Conservation (phyloP, 2,329 filamentous ascomycete species). For the Laburnicola sp. region DNA sequence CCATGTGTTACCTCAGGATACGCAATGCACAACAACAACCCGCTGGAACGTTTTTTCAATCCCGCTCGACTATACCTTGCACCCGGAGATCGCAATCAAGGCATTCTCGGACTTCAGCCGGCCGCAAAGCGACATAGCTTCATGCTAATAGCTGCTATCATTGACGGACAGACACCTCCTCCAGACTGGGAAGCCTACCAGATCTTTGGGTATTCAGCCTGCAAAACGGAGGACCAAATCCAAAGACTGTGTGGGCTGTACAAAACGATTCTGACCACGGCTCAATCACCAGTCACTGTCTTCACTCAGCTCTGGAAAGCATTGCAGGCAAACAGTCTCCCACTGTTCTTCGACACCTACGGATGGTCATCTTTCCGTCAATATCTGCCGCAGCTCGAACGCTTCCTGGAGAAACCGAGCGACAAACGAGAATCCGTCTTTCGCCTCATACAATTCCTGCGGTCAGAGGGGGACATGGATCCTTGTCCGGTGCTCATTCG, state of each 20-base stretch:
- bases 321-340: conserved; percentile 5
- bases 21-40: not conserved
- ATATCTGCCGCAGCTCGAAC: conserved; percentile 8
- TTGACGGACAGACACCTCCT: not conserved
- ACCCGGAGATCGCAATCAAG: not conserved
- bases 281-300: not conserved
- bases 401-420: conserved; percentile 12
- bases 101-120: not conserved
- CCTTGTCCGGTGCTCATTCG: conserved; percentile 13
- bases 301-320: conserved; percentile 19
- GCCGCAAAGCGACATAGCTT: conserved; percentile 7
- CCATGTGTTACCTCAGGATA: not conserved
- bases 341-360: conserved; percentile 11
- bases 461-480: not conserved
- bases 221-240: conserved; percentile 9
- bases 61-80: not conserved
- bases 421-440: conserved; percentile 16
- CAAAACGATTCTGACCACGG: conserved; percentile 9
- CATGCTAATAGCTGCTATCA: conserved; percentile 2
- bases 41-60: not conserved
- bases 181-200: conserved; percentile 11
- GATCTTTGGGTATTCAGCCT: conserved; percentile 22
- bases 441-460: conserved; percentile 23
- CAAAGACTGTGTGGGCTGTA: conserved; percentile 15
- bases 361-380: conserved; percentile 4